Base-by-base conservation (phyloP, 1,284 basidiomycete genomes). In the Phellopilus nigrolimitatus region DNA sequence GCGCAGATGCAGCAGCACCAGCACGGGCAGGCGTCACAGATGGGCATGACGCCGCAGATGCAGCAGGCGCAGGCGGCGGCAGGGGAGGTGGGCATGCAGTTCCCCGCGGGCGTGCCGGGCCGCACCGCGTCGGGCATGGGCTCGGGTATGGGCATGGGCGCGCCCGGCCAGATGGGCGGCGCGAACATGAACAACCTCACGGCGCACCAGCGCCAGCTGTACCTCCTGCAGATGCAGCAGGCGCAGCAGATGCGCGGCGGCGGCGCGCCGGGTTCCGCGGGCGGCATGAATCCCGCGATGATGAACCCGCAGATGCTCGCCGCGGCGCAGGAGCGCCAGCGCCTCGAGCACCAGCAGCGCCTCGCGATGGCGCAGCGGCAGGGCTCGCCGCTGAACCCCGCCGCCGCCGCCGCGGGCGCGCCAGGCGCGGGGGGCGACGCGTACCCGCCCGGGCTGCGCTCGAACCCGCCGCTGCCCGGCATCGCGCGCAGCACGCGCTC, bases 401-500 rank as follows among this genome's bases (percentile, higher is more conserved):
- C 66, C 24, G 60, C 62, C 2, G 57, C 47, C 46, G 47, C 43
- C 24, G 46, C 36, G 5, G 22, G 34, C n/a, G 15, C 57, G 38
- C n/a, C n/a, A n/a, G 45, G 53, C 48, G 31, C 51, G 54, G 21
- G 53, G 44, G 24, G 27, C 49, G 38, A 53, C 30, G 39, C 54
- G 38, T 55, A 49, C 49, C 38, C 54, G 34, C 28, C 52, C 44
- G 42, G 58, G 8, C 62, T 78, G 44, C 73, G 76, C 24, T 79
- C 80, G 15, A 79, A 80, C 59, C 70, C 74, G 39, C 64, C 75
- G 25, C 80, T 86, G 54, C 82, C 83, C 0, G 84, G 84, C 3
- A 87, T 88, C 52, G 80, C 84, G 28, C 72, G 85, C 58, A 84
- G 78, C 58, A 75, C 77, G 46, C 73, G 83, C 51, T 87, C 85